These are phyloP conservation scores for Aspergillus pseudoglaucus DNA, from an alignment of 2,329 filamentous ascomycete genomes.

Conservation along the genomic window DNA sequence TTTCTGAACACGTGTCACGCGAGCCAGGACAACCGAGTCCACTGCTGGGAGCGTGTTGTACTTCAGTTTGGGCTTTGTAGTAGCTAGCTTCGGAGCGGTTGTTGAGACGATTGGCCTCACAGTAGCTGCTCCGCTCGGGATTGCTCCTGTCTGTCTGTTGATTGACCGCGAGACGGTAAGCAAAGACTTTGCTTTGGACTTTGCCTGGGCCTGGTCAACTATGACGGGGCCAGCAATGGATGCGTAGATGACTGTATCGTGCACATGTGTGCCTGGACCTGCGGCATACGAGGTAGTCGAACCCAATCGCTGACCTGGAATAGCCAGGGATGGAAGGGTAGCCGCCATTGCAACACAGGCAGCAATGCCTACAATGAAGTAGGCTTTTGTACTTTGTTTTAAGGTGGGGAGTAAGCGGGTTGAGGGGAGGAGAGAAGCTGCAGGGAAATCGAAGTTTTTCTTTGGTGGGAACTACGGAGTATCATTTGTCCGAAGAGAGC, in stretches of 20 bases:
- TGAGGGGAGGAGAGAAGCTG: slow-evolving; percentile 1
- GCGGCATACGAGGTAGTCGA: slow-evolving; percentile 59
- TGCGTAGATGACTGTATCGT: slow-evolving; percentile 67
- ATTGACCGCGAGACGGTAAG: slow-evolving; percentile 28
- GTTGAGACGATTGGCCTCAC: not conserved
- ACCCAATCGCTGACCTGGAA: slow-evolving; percentile 79
- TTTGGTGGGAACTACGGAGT: slow-evolving; percentile 2
- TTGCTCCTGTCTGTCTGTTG: not conserved
- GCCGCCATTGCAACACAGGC: slow-evolving; percentile 18
- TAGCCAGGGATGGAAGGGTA: slow-evolving; percentile 48
- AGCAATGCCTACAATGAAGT: not conserved
- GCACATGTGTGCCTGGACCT: slow-evolving; percentile 78
- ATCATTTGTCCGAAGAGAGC: slow-evolving; percentile 6
- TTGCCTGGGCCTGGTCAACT: slow-evolving; percentile 41
- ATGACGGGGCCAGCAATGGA: slow-evolving; percentile 71
- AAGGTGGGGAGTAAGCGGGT: slow-evolving; percentile 6
- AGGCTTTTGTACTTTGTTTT: not conserved
- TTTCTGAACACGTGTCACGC: slow-evolving; percentile 77
- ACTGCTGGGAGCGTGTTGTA: slow-evolving; percentile 76
- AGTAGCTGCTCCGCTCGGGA: not conserved
- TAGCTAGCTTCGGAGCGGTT: not conserved
- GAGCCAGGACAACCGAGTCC: slow-evolving; percentile 70
- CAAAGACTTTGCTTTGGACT: slow-evolving; percentile 31
- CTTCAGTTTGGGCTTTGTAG: slow-evolving; percentile 36
- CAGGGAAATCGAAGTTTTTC: slow-evolving; percentile 6